Evolutionary conservation across 2,329 filamentous ascomycete genomes (phyloP).

Genomic region (Aspergillus felis): DNA sequence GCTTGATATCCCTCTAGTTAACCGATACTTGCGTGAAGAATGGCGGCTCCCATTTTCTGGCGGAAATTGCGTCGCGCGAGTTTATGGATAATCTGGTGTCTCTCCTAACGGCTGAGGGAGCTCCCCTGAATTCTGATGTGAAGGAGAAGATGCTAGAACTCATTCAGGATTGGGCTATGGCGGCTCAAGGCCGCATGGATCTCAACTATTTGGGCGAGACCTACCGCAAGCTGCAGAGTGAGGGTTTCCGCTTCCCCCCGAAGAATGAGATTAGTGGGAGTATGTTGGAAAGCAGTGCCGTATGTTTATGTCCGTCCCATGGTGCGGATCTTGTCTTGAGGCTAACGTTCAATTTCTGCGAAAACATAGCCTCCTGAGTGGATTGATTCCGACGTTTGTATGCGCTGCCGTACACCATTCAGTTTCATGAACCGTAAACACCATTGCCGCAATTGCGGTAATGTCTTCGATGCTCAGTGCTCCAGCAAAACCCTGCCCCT

Average conservation of each 20-base stretch:
- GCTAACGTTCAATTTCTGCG: conserved; percentile 5
- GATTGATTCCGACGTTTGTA: conserved; percentile 96
- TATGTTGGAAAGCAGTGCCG: conserved; percentile 95
- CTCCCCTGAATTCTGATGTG: conserved; percentile 77
- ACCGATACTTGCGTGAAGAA: conserved; percentile 99
- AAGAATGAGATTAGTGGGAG: conserved; percentile 83
- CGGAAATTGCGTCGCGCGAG: conserved; percentile 91
- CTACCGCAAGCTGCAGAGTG: conserved; percentile 74
- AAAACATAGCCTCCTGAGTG: conserved; percentile 78
- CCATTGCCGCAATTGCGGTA: conserved; percentile 96
- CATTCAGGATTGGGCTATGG: conserved; percentile 88
- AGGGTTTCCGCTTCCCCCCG: conserved; percentile 87
- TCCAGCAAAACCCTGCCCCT: conserved; percentile 84
- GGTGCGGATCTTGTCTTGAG: not conserved
- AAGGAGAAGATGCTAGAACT: conserved; percentile 87
- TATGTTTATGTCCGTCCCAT: conserved; percentile 46
- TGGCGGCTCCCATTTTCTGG: conserved; percentile 89
- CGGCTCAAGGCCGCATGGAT: conserved; percentile 78
- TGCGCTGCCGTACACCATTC: conserved; percentile 92
- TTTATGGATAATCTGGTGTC: conserved; percentile 98
- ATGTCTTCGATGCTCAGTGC: conserved; percentile 94
- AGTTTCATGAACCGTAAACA: conserved; percentile 98
- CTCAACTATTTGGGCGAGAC: conserved; percentile 84
- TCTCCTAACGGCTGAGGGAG: conserved; percentile 74
- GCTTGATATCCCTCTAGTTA: conserved; percentile 52